A percentile compares a stretch with the other conserved stretches of the same genome.
These are phyloP conservation scores for Spathaspora girioi DNA, from an alignment of 805 yeast genomes.

Conservation along the genomic window DNA sequence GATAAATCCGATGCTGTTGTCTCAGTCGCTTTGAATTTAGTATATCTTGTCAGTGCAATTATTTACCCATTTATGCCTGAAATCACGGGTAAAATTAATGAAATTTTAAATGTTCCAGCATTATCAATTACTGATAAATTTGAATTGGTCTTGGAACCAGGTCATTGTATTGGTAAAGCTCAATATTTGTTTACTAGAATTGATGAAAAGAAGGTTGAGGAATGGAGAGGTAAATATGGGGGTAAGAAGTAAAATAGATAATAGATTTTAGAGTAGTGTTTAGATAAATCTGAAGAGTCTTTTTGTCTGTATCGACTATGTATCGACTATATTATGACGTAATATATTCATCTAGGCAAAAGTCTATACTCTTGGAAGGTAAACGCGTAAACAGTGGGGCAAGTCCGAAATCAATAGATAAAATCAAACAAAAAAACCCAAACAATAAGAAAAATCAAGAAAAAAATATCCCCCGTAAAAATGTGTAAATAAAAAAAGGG, in stretches of 20 bases:
- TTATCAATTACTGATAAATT: conserved; percentile 75
- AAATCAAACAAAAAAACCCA: too few relatives aligned
- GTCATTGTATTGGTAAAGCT: conserved; percentile 88
- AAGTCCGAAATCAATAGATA: background rate
- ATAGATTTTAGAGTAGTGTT: background rate
- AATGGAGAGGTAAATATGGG: conserved; percentile 84
- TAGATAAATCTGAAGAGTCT: background rate
- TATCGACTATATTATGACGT: too few relatives aligned
- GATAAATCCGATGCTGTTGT: conserved; percentile 87
- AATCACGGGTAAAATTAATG: conserved; percentile 62
- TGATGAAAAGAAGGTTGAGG: conserved; percentile 81
- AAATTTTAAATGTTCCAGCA: conserved; percentile 80
- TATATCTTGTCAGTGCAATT: conserved; percentile 80
- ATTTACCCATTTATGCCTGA: conserved; percentile 90
- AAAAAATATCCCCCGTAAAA: background rate
- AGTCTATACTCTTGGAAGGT: too few relatives aligned
- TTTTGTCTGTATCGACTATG: too few relatives aligned
- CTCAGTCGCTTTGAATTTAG: conserved; percentile 84
- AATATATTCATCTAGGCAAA: too few relatives aligned
- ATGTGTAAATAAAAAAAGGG: background rate
- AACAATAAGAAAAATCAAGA: too few relatives aligned
- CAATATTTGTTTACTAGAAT: conserved; percentile 90
- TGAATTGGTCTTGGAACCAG: conserved; percentile 62
- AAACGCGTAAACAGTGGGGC: background rate
- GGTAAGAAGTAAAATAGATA: conserved; percentile 58